Conservation (phyloP, 805 yeast genomes). For the Suhomyces kilbournensis region DNA sequence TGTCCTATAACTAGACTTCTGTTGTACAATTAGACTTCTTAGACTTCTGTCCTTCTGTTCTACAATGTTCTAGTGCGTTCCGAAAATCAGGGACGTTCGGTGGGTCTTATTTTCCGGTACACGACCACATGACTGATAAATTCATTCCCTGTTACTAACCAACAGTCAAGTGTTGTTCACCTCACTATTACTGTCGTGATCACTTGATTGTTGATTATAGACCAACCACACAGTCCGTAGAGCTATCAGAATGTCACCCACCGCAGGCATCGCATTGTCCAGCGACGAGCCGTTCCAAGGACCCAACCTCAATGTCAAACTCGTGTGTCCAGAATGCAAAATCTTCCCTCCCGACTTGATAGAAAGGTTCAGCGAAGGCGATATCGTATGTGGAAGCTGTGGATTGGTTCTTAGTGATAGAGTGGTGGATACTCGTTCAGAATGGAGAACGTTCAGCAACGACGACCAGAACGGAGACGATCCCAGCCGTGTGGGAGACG, state of each 20-base stretch:
- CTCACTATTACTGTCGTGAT: background rate
- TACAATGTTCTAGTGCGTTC: too few species aligned
- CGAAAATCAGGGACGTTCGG: too few species aligned
- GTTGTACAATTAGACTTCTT: too few species aligned
- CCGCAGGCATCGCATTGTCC: background rate
- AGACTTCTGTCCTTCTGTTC: too few species aligned
- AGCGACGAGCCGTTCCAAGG: conserved; percentile 35
- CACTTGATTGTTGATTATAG: too few species aligned
- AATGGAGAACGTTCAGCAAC: conserved; percentile 97
- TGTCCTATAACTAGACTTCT: too few species aligned
- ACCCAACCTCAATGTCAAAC: conserved; percentile 81
- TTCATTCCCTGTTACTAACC: background rate
- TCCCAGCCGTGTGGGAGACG: conserved; percentile 99
- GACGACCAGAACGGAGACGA: conserved; percentile 98
- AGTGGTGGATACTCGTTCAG: conserved; percentile 92
- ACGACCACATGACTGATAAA: background rate
- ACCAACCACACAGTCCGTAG: too few species aligned
- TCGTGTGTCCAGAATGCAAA: conserved; percentile 95
- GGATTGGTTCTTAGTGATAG: conserved; percentile 90
- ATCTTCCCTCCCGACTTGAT: conserved; percentile 93
- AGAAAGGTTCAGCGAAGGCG: conserved; percentile 95
- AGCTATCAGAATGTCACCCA: too few species aligned
- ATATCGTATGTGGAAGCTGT: conserved; percentile 96
- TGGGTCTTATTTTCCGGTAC: too few species aligned
- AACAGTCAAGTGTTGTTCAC: background rate